Conservation (phyloP, 805 yeast genomes). For the Limtongia smithiae region DNA sequence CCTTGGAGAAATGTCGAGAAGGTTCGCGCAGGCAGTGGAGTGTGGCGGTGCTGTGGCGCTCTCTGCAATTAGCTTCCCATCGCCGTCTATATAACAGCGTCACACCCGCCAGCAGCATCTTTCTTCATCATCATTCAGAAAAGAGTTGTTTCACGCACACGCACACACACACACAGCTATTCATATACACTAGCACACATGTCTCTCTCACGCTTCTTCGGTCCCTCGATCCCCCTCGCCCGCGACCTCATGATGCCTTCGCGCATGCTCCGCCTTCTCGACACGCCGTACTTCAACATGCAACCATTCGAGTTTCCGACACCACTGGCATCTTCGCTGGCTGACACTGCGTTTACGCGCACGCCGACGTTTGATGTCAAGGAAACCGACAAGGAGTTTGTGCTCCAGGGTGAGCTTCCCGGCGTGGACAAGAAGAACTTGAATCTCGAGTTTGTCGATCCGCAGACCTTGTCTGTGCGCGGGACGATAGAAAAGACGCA, state of each 20-base stretch:
- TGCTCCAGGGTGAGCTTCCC: constrained; percentile 25
- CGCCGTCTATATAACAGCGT: too few relatives aligned
- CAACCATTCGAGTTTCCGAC: not conserved
- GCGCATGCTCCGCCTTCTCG: constrained; percentile 1
- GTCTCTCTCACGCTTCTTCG: not conserved
- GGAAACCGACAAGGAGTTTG: constrained; percentile 16
- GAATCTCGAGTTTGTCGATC: constrained; percentile 21
- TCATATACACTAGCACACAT: too few relatives aligned
- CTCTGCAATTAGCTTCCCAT: too few relatives aligned
- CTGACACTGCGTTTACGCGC: constrained; percentile 11
- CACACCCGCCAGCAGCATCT: too few relatives aligned
- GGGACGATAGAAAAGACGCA: constrained; percentile 13
- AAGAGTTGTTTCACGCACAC: too few relatives aligned
- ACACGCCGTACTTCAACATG: not conserved
- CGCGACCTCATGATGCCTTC: not conserved
- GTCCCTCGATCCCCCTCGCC: not conserved
- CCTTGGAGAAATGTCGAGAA: too few relatives aligned
- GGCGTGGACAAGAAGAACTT: constrained; percentile 23
- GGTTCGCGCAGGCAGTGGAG: too few relatives aligned
- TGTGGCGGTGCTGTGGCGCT: too few relatives aligned
- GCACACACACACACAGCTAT: too few relatives aligned
- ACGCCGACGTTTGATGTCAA: constrained; percentile 22
- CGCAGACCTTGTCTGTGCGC: constrained; percentile 17
- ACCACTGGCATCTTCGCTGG: not conserved
- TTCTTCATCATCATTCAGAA: too few relatives aligned